Conservation (phyloP, 768 basidiomycete species). For the Boletus eberwhitei region DNA sequence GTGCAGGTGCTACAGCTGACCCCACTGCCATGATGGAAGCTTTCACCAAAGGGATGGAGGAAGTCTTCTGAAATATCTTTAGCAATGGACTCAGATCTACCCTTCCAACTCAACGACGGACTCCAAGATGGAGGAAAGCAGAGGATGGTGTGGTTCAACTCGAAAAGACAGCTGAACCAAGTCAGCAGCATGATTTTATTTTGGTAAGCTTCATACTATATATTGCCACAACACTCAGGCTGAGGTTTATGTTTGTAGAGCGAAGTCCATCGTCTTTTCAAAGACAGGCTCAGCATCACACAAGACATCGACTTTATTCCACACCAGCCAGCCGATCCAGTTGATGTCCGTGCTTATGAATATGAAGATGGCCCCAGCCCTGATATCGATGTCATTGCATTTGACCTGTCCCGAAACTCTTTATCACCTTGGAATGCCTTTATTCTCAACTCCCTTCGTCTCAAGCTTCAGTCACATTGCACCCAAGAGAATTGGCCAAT, state of each 20-base stretch:
- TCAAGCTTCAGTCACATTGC: background rate
- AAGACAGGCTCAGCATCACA: conserved; percentile 3
- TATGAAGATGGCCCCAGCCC: conserved; percentile 7
- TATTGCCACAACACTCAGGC: too few species aligned
- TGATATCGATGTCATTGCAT: background rate
- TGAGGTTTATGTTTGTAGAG: too few species aligned
- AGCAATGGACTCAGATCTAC: too few species aligned
- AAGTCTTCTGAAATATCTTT: too few species aligned
- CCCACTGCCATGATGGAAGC: too few species aligned
- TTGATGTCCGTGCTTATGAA: conserved; percentile 3
- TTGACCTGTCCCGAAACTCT: background rate
- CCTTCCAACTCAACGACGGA: too few species aligned
- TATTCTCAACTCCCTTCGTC: conserved; percentile 2
- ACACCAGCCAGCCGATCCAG: background rate
- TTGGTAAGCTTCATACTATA: too few species aligned
- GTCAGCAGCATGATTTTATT: conserved; percentile 1
- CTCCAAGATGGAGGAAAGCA: too few species aligned
- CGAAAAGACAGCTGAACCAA: too few species aligned
- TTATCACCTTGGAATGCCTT: conserved; percentile 2
- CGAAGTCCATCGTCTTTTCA: conserved; percentile 8
- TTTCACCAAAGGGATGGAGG: too few species aligned
- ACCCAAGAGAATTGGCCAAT: background rate
- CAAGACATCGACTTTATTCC: conserved; percentile 7
- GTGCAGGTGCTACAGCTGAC: too few species aligned
- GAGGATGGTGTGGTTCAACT: too few species aligned